Conservation (phyloP, 306 rosid genomes). For the Vachellia pachyceras region DNA sequence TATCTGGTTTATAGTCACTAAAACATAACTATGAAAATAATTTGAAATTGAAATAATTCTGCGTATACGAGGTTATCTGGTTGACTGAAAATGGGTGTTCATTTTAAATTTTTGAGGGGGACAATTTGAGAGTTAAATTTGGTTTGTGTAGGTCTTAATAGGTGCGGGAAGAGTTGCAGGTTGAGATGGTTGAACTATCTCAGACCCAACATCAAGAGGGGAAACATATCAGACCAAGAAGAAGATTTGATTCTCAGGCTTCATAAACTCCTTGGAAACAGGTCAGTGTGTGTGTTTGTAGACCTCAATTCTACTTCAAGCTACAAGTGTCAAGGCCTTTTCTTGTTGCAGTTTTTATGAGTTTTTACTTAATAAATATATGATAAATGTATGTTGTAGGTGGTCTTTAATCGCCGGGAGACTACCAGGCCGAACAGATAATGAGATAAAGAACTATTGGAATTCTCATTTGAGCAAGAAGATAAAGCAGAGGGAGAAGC, state of each 20-base stretch:
- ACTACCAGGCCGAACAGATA: conserved; percentile 73
- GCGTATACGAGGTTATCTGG: no score
- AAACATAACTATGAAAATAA: background rate
- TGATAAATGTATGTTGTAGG: conserved; percentile 37
- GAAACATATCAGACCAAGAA: conserved; percentile 73
- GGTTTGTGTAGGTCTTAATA: conserved; percentile 50
- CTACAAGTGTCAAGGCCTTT: no score
- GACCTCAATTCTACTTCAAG: no score
- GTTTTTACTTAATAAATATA: no score
- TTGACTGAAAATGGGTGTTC: no score
- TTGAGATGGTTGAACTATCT: conserved; percentile 73
- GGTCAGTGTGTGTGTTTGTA: conserved; percentile 30
- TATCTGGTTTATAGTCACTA: background rate
- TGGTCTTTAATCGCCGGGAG: conserved; percentile 80
- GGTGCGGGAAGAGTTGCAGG: conserved; percentile 74
- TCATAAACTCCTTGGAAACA: conserved; percentile 72
- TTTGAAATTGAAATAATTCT: background rate
- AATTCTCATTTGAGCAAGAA: conserved; percentile 76
- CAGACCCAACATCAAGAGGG: conserved; percentile 74
- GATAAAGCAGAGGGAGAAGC: conserved; percentile 47
- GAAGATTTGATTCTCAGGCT: conserved; percentile 73
- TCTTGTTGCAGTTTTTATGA: no score
- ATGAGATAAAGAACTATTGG: conserved; percentile 80
- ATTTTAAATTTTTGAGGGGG: background rate
- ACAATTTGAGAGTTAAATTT: background rate